phyloP scores from a whole-genome alignment of 2,329 filamentous ascomycete species.

The Eutypella sp. region DNA sequence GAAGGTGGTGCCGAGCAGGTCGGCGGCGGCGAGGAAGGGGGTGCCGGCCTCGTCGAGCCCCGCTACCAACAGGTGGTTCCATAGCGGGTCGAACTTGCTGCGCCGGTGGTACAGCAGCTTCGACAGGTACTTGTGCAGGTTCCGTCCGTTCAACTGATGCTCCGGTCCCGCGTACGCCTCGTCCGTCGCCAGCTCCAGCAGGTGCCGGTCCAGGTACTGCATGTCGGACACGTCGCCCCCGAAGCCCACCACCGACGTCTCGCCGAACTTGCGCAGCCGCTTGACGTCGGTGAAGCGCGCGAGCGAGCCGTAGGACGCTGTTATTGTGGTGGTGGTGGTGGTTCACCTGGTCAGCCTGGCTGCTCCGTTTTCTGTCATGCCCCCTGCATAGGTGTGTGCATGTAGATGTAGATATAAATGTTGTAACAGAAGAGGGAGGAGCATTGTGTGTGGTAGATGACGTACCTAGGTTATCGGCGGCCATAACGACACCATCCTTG shows the following conservation, averaged over 20 bases:
- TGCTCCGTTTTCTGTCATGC: background rate
- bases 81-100: conserved; percentile 92
- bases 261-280: conserved; percentile 84
- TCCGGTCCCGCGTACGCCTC: conserved; percentile 66
- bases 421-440: background rate
- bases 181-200: conserved; percentile 78
- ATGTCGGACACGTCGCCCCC: conserved; percentile 98
- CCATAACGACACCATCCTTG: conserved; percentile 93
- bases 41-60: conserved; percentile 74
- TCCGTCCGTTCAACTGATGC: conserved; percentile 74
- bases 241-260: conserved; percentile 81
- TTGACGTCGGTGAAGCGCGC: conserved; percentile 96
- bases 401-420: background rate
- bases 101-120: conserved; percentile 96
- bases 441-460: background rate
- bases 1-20: conserved; percentile 91
- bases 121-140: conserved; percentile 92
- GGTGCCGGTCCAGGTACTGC: conserved; percentile 94
- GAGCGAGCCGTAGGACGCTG: conserved; percentile 94
- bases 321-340: background rate
- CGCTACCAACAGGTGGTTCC: conserved; percentile 91
- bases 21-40: conserved; percentile 87
- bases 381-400: background rate
- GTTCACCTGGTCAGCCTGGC: conserved; percentile 6
- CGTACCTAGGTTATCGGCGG: conserved; percentile 87